Conservation (phyloP, 352 stramenopile species). For the Pythium myriotylum region DNA sequence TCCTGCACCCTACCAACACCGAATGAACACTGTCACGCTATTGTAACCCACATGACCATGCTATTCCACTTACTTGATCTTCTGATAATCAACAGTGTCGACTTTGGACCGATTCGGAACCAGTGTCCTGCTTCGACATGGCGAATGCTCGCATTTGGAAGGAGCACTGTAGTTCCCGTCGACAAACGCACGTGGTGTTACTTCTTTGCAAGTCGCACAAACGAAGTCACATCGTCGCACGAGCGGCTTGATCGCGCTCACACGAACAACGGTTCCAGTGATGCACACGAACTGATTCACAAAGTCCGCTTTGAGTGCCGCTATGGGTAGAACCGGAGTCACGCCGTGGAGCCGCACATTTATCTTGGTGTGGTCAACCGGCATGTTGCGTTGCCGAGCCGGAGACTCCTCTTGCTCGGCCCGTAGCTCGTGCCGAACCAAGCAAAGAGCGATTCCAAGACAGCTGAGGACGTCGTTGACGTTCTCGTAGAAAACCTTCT, state of each 20-base stretch:
- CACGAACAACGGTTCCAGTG: slow-evolving; percentile 56
- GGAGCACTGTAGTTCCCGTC: slow-evolving; percentile 66
- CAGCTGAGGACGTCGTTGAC: slow-evolving; percentile 33
- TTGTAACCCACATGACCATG: too few relatives aligned
- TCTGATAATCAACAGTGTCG: slow-evolving; percentile 79
- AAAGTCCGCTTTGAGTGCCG: slow-evolving; percentile 49
- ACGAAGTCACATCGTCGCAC: slow-evolving; percentile 66
- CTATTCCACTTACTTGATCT: slow-evolving; percentile 26
- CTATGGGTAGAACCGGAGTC: slow-evolving; percentile 45
- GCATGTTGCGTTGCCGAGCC: slow-evolving; percentile 27
- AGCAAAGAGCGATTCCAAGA: slow-evolving; percentile 40
- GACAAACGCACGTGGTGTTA: slow-evolving; percentile 42
- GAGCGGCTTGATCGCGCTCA: slow-evolving; percentile 61
- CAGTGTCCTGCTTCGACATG: slow-evolving; percentile 49
- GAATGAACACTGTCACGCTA: not conserved
- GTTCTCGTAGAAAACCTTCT: slow-evolving; percentile 32
- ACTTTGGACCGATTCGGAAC: slow-evolving; percentile 64
- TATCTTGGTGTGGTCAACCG: slow-evolving; percentile 39
- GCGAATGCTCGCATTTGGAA: slow-evolving; percentile 40
- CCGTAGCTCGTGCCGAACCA: slow-evolving; percentile 36
- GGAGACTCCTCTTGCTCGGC: slow-evolving; percentile 36
- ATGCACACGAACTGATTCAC: slow-evolving; percentile 56
- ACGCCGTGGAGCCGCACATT: slow-evolving; percentile 49
- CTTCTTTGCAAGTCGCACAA: slow-evolving; percentile 52
- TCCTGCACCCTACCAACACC: slow-evolving; percentile 62